phyloP scores from a whole-genome alignment of 352 stramenopile species.

The Phytophthora foliorum region DNA sequence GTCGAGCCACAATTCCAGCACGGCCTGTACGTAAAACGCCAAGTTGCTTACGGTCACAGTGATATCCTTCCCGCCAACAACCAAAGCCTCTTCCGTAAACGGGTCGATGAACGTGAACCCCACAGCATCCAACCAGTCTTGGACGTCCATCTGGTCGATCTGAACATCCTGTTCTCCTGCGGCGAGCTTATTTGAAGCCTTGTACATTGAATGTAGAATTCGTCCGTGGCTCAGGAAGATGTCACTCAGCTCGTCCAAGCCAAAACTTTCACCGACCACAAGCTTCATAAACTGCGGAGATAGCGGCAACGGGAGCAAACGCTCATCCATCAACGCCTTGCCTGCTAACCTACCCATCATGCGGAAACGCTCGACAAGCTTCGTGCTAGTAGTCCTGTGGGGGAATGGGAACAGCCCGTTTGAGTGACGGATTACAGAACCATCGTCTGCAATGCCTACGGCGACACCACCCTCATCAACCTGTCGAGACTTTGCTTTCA shows the following conservation, averaged over 20 bases:
- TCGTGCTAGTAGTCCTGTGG: constrained; percentile 36
- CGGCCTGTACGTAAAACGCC: constrained; percentile 57
- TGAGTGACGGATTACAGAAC: constrained; percentile 72
- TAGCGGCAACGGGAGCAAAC: constrained; percentile 76
- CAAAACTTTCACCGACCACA: constrained; percentile 71
- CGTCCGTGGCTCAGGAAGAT: constrained; percentile 77
- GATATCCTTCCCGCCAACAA: constrained; percentile 49
- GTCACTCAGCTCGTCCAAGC: constrained; percentile 51
- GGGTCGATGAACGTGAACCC: constrained; percentile 84
- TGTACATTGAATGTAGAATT: constrained; percentile 70
- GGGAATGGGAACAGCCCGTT: constrained; percentile 86
- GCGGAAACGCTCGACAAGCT: constrained; percentile 76
- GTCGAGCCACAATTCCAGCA: constrained; percentile 73
- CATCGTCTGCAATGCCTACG: constrained; percentile 36
- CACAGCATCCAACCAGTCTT: constrained; percentile 74
- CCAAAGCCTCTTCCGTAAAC: constrained; percentile 73
- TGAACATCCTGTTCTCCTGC: constrained; percentile 43
- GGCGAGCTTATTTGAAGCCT: constrained; percentile 43
- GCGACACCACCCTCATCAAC: constrained; percentile 8
- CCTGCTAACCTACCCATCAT: constrained; percentile 85
- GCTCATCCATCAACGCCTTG: constrained; percentile 87
- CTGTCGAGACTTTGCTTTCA: constrained; percentile 12
- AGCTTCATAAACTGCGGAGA: constrained; percentile 84
- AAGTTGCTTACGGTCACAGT: constrained; percentile 70
- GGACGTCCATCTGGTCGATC: constrained; percentile 62